phyloP scores from a whole-genome alignment of 352 stramenopile species.

The Saprolegnia diclina region DNA sequence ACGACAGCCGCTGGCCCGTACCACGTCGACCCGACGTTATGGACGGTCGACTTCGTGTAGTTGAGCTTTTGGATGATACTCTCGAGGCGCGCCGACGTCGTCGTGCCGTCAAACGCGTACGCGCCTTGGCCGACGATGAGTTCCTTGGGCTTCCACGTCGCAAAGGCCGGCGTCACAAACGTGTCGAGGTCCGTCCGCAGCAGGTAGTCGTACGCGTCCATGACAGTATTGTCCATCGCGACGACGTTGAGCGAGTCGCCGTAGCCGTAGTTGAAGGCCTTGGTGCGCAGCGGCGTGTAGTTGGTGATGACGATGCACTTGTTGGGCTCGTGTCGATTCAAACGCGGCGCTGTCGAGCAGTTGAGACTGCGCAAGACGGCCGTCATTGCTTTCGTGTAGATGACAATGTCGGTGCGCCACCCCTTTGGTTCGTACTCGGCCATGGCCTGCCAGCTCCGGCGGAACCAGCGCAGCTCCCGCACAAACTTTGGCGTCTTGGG shows the following conservation, averaged over 20 bases:
- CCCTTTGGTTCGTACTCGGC: background rate
- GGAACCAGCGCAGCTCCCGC: conserved; percentile 1
- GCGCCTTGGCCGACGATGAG: background rate
- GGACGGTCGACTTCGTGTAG: background rate
- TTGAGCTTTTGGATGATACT: background rate
- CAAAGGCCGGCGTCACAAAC: conserved; percentile 14
- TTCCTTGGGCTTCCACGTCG: background rate
- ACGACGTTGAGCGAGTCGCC: conserved; percentile 1
- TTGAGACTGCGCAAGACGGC: background rate
- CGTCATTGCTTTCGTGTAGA: background rate
- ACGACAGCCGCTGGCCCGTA: background rate
- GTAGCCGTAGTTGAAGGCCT: background rate
- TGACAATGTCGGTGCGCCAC: conserved; percentile 23
- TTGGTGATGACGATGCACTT: background rate
- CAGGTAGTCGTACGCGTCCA: conserved; percentile 11
- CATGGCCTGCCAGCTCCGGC: conserved; percentile 11
- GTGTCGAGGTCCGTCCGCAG: conserved; percentile 18
- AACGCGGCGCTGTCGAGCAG: background rate
- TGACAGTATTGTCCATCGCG: background rate
- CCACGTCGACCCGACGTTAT: conserved; percentile 20
- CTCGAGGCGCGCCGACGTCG: background rate
- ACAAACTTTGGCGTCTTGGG: background rate
- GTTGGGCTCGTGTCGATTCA: background rate
- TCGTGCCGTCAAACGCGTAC: background rate
- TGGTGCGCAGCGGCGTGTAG: background rate